Percentiles rank a stretch among this genome's conserved stretches.
Evolutionary conservation across 495 filamentous ascomycete genomes (phyloP).

Genomic region (Choiromyces venosus): DNA sequence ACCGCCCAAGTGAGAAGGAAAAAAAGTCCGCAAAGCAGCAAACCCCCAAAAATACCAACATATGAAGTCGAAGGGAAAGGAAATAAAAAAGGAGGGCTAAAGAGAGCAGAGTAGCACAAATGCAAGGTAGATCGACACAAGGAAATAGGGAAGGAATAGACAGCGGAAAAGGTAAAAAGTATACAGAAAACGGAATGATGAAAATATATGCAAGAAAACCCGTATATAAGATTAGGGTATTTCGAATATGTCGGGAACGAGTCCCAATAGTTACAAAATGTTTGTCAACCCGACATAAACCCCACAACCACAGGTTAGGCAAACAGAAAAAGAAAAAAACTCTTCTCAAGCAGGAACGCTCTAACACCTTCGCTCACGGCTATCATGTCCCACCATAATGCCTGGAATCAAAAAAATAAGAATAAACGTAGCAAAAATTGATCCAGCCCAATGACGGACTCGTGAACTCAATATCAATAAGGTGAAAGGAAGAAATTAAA

Average conservation of each 20-base stretch:
- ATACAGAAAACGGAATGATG: constrained; percentile 35
- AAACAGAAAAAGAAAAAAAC: constrained; percentile 33
- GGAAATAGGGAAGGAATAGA: background rate
- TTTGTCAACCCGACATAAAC: constrained; percentile 24
- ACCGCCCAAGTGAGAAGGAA: background rate
- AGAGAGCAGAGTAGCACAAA: background rate
- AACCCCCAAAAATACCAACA: background rate
- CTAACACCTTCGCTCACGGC: constrained; percentile 14
- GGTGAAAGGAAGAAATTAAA: constrained; percentile 25
- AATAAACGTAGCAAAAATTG: constrained; percentile 31
- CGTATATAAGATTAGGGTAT: constrained; percentile 39
- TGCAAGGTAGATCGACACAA: background rate
- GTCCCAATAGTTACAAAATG: constrained; percentile 40
- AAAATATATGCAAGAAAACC: constrained; percentile 40
- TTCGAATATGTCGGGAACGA: constrained; percentile 38
- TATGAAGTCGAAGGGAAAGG: background rate
- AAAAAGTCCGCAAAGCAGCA: background rate
- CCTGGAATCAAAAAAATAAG: constrained; percentile 31
- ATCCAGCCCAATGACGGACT: constrained; percentile 29
- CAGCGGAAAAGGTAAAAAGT: constrained; percentile 21
- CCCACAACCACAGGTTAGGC: constrained; percentile 28
- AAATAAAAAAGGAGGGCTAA: background rate
- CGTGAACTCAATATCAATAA: constrained; percentile 15
- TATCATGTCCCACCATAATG: constrained; percentile 15
- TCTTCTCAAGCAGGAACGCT: constrained; percentile 26